A percentile compares a stretch with the other conserved stretches of the same genome.
These are phyloP conservation scores for Spizellomyces punctatus DNA, from an alignment of 192 early-diverging fungal genomes.

Conservation along the genomic window DNA sequence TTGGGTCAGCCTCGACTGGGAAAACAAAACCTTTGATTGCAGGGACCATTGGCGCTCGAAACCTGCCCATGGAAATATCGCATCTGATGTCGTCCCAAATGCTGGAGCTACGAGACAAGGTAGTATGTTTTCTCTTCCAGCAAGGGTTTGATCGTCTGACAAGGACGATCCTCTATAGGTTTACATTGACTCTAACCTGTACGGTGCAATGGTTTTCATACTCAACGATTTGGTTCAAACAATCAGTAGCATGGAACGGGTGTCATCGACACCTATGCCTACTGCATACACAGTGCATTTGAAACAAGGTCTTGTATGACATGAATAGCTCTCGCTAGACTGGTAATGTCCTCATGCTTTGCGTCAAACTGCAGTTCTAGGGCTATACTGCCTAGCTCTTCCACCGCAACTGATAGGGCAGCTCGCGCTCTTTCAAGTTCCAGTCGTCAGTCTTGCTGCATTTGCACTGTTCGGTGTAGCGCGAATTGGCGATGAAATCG, in stretches of 20 bases:
- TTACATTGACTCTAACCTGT: constrained; percentile 27
- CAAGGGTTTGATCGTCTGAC: too few species aligned
- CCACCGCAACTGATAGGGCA: constrained; percentile 67
- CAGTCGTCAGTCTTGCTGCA: constrained; percentile 60
- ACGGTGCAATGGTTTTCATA: constrained; percentile 14
- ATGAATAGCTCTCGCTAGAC: background rate
- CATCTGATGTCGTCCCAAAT: constrained; percentile 1
- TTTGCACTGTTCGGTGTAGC: constrained; percentile 76
- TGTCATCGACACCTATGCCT: constrained; percentile 78
- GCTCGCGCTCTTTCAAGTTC: constrained; percentile 50
- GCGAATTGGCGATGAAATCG: constrained; percentile 78
- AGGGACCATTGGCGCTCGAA: background rate
- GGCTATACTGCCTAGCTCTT: constrained; percentile 63
- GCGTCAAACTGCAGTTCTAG: constrained; percentile 55
- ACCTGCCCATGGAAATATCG: background rate
- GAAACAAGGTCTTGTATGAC: constrained; percentile 6
- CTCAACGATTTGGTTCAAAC: constrained; percentile 61
- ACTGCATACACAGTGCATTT: constrained; percentile 66
- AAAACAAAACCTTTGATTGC: constrained; percentile 7
- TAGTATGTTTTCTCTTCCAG: too few species aligned
- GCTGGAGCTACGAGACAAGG: constrained; percentile 15
- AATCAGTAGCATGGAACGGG: constrained; percentile 73
- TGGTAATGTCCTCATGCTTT: constrained; percentile 47
- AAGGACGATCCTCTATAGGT: too few species aligned
- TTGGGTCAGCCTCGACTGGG: too few species aligned